These are phyloP conservation scores for Entomophthora muscae DNA, from an alignment of 371 early-diverging fungal genomes.

Conservation along the genomic window DNA sequence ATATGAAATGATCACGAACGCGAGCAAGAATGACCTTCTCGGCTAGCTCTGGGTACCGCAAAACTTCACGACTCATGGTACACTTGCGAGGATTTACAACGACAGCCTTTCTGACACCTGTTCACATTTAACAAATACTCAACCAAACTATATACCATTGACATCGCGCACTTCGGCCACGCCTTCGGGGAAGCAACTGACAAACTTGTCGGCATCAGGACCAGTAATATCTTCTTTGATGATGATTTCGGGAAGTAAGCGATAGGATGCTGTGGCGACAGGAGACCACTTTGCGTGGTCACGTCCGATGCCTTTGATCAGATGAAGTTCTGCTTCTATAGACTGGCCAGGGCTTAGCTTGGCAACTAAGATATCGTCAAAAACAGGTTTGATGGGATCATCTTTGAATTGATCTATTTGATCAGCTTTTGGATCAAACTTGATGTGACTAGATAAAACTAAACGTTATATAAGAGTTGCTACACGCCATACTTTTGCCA, in stretches of 20 bases:
- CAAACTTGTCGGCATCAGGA: slow-evolving; percentile 73
- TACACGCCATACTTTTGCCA: slow-evolving; percentile 3
- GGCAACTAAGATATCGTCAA: slow-evolving; percentile 80
- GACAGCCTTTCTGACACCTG: slow-evolving; percentile 40
- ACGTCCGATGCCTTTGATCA: slow-evolving; percentile 84
- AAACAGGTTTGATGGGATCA: slow-evolving; percentile 52
- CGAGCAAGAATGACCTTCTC: slow-evolving; percentile 80
- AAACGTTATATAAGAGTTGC: neutral
- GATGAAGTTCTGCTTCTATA: slow-evolving; percentile 76
- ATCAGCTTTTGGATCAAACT: slow-evolving; percentile 79
- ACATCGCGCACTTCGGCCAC: slow-evolving; percentile 67
- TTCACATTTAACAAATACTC: neutral
- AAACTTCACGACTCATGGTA: slow-evolving; percentile 87
- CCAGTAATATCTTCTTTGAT: slow-evolving; percentile 73
- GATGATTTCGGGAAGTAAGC: slow-evolving; percentile 84
- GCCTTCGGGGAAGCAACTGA: slow-evolving; percentile 78
- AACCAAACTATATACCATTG: slow-evolving; percentile 19
- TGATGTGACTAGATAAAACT: slow-evolving; percentile 66
- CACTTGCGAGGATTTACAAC: slow-evolving; percentile 90
- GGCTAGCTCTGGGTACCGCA: slow-evolving; percentile 86
- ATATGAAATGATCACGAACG: slow-evolving; percentile 92
- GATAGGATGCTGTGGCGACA: slow-evolving; percentile 93
- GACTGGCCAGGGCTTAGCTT: slow-evolving; percentile 90
- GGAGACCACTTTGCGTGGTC: slow-evolving; percentile 99
- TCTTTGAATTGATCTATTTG: slow-evolving; percentile 54